Evolutionary conservation across 169 alveolate genomes (phyloP), one percentile per base, ranked within the genome.

Genomic region (Plasmodium vinckei): DNA sequence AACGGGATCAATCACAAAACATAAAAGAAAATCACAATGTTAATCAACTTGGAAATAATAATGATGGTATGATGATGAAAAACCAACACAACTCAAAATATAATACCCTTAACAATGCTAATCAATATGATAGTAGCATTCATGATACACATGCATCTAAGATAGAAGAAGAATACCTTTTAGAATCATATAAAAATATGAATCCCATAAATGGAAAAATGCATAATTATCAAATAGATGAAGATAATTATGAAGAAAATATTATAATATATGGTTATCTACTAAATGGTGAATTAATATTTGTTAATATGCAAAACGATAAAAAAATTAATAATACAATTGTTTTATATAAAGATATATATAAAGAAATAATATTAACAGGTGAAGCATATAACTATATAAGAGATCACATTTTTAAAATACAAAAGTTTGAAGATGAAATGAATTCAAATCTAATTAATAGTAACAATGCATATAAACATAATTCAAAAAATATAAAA

Each of bases 331-430:
- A 46, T 46, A 54, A 54, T 42, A 33, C 54, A 42, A 39, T 53
- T 12, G 89, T 79, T 46, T 54, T 79, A 27, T 79, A 39, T 61
- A 27, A 61, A 17, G 75, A 79, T 61, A 67, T 56, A 17, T 79
- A 79, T 70, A 79, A 79, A 67, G 89, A 79, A 79, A 79, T 79
- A 15, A 79, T 79, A 13, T 21, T 79, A 79, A 79, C 89, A 0
- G 89, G 89, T 5, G 89, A 79, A 25, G 89, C 89, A 1, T 79
- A 79, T 49, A 65, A 10, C 13, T 67, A 51, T 60, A 67, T 79
- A 65, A 51, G 72, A n/a, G 54, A 65, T 23, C 2, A 19, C 0
- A 46, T 79, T 5, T 79, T 79, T 79, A 59, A 39, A 2, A 67
- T 79, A 4, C 39, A 23, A 17, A 64, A 19, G 10, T 27, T 9